Evolutionary conservation across 2,329 filamentous ascomycete species (phyloP), one percentile per base, ranked within the genome.

Genomic region (Aspergillus flavus): DNA sequence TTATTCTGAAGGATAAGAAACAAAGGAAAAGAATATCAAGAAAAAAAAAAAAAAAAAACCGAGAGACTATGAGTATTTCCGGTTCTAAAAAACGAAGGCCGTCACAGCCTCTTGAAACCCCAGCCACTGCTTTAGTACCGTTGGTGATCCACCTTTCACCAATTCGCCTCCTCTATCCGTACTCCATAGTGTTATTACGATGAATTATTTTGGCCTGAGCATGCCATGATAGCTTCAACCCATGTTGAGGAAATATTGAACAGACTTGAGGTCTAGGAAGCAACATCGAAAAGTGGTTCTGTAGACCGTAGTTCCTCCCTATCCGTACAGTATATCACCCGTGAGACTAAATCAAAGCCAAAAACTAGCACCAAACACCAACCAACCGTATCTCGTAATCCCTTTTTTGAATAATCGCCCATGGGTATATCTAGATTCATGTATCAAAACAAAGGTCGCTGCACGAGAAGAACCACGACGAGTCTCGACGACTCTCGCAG

Each of bases 401-500:
- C 58, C 61, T 36, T 63, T 48, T 54, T 54, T 53, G 28, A 36
- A 54, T 30, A 43, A 56, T 54, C 46, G 53, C 57, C 58, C 58
- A 54, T 61, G 61, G 61, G 61, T 63, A 63, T 63, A 61, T 63
- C 48, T 45, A 63, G 23, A 60, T 52, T 54, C 58, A 56, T 26
- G 43, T 46, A 60, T 34, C 36, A 53, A 48, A 60, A 63, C 12
- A 54, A 52, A 57, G 26, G 32, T 36, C 52, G n/a, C 52, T 36
- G 30, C n/a, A 7, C 9, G 34, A 32, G 21, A 54, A 34, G 32
- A n/a, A 30, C 48, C 26, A 32, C 48, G 23, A 11, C 3, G 26
- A 52, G 26, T 30, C 48, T 30, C 26, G 46, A 11, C 3, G 48
- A 52, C 48, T n/a, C 48, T 30, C 26, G 46, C 36, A 23, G 43